Evolutionary conservation across 345 rosid genomes (phyloP).

Genomic region (Pelargonium nanum): DNA sequence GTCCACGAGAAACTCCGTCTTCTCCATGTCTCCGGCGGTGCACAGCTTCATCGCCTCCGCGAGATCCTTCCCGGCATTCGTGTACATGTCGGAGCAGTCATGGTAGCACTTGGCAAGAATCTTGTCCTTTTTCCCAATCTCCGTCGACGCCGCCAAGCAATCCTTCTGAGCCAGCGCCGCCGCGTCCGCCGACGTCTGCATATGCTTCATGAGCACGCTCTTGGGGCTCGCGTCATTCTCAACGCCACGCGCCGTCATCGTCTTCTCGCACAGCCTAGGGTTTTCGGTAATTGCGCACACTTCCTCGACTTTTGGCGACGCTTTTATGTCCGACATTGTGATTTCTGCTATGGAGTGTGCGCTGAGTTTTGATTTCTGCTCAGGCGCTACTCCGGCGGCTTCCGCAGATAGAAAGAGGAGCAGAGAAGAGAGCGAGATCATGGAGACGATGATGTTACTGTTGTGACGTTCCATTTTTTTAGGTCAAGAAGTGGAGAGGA

Average conservation of each 20-base stretch:
- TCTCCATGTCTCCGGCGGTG: neutral
- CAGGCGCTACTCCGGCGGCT: neutral
- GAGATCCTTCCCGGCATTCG: neutral
- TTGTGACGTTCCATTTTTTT: neutral
- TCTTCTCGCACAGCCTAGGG: neutral
- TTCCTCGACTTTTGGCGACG: neutral
- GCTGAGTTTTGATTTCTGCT: neutral
- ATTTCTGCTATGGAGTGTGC: neutral
- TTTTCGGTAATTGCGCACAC: neutral
- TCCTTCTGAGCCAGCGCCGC: neutral
- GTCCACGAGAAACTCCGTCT: neutral
- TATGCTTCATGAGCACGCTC: neutral
- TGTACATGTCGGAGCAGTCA: neutral
- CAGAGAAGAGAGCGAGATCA: neutral
- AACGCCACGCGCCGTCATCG: neutral
- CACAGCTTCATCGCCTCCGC: neutral
- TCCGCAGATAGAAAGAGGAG: neutral
- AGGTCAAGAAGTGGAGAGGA: too few species aligned
- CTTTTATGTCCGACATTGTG: neutral
- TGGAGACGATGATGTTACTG: neutral
- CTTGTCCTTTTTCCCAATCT: neutral
- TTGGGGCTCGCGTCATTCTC: neutral
- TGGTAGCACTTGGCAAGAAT: neutral
- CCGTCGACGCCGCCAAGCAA: neutral
- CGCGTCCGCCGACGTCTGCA: neutral